Evolutionary conservation across 768 basidiomycete genomes (phyloP).

Genomic region (Pleurotus tuber-regium): DNA sequence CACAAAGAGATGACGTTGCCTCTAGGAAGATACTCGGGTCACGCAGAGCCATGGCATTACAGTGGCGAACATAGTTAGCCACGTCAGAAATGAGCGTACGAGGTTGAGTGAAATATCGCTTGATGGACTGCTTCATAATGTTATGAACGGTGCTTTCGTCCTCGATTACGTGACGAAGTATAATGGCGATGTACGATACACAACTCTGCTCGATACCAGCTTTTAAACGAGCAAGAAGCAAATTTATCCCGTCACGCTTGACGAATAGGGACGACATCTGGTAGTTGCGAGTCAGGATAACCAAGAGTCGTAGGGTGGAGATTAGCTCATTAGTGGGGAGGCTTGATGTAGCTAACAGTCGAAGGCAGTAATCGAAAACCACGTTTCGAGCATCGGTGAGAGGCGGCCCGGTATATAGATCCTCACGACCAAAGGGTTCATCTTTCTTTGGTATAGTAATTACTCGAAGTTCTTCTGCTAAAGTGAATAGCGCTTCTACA

Average conservation of each 20-base stretch:
- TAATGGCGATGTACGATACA: conserved; percentile 81
- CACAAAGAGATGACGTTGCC: conserved; percentile 66
- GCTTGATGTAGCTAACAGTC: conserved; percentile 61
- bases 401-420: conserved; percentile 56
- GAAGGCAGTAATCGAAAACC: conserved; percentile 75
- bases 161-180: conserved; percentile 92
- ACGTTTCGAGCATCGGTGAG: conserved; percentile 59
- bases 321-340: conserved; percentile 81
- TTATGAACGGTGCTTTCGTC: conserved; percentile 59
- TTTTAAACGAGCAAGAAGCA: conserved; percentile 68
- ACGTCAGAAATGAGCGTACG: conserved; percentile 69
- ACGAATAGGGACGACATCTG: conserved; percentile 65
- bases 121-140: conserved; percentile 83
- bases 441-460: conserved; percentile 70
- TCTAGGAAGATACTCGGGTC: conserved; percentile 77
- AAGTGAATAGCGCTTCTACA: conserved; percentile 76
- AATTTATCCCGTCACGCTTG: conserved; percentile 56
- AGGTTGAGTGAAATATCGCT: conserved; percentile 73
- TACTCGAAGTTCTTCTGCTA: conserved; percentile 68
- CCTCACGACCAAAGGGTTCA: conserved; percentile 53
- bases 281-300: conserved; percentile 78
- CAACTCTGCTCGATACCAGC: conserved; percentile 60
- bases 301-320: conserved; percentile 77
- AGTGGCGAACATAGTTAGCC: conserved; percentile 68
- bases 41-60: conserved; percentile 77